A percentile compares a stretch with the other conserved stretches of the same genome.
Evolutionary conservation across 495 filamentous ascomycete genomes (phyloP).

Genomic region (Lophiostoma macrostomum): DNA sequence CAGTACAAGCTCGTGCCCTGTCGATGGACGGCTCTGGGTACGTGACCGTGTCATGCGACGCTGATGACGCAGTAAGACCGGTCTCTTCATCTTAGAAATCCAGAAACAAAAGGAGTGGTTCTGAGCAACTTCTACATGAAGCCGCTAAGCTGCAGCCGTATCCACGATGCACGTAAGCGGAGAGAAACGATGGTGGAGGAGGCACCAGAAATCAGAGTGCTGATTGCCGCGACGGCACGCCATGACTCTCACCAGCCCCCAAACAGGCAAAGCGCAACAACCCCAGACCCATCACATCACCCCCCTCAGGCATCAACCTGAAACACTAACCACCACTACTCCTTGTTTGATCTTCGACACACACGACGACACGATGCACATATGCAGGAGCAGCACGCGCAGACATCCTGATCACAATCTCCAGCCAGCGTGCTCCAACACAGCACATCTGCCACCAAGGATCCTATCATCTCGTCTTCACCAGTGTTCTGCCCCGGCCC

Average conservation of each 20-base stretch:
- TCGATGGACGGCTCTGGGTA: no score
- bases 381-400: background rate
- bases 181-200: background rate
- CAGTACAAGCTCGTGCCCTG: no score
- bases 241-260: background rate
- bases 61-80: no score
- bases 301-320: slow-evolving; percentile 8
- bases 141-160: background rate
- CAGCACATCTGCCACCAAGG: no score
- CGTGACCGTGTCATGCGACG: no score
- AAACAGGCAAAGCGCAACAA: background rate
- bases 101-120: no score
- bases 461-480: no score
- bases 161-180: background rate
- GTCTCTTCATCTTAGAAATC: no score
- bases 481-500: no score
- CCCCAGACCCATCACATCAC: background rate
- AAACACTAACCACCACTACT: slow-evolving; percentile 1
- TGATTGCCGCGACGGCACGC: background rate
- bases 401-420: background rate
- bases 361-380: slow-evolving; percentile 5
- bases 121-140: background rate
- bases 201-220: background rate
- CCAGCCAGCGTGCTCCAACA: background rate
- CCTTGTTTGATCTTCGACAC: slow-evolving; percentile 8